phyloP scores from a whole-genome alignment of 495 filamentous ascomycete species.

The Amniculicola lignicola region DNA sequence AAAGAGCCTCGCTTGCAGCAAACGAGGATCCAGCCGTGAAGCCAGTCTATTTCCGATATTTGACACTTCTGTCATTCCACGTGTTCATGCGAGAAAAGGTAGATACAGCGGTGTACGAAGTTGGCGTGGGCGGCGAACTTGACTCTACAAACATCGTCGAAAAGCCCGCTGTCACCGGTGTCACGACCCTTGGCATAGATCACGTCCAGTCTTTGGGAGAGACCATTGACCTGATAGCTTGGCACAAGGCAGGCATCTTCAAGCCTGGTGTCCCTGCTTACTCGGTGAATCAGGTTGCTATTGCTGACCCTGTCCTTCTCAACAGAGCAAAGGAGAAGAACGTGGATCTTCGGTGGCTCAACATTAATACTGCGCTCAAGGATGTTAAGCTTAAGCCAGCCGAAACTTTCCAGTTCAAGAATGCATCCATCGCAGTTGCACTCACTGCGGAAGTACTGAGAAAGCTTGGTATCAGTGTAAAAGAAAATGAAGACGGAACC shows the following conservation, averaged over 20 bases:
- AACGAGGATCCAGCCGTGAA: neutral
- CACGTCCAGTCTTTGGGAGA: conserved; percentile 28
- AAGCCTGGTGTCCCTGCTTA: conserved; percentile 29
- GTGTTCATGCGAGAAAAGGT: conserved; percentile 31
- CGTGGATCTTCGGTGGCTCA: neutral
- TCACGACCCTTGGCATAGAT: conserved; percentile 35
- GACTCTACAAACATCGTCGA: conserved; percentile 35
- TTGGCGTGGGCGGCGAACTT: conserved; percentile 31
- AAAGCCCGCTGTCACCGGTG: conserved; percentile 30
- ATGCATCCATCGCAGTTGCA: neutral
- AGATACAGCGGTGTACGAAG: conserved; percentile 34
- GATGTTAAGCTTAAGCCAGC: neutral
- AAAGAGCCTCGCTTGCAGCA: neutral
- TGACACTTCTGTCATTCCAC: conserved; percentile 30
- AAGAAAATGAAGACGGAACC: neutral
- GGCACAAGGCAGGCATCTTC: conserved; percentile 39
- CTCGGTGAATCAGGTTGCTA: conserved; percentile 13
- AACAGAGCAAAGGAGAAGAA: conserved; percentile 21
- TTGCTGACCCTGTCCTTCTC: conserved; percentile 5
- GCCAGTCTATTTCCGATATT: conserved; percentile 59
- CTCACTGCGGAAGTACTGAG: neutral
- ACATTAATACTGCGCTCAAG: neutral
- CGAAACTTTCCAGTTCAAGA: neutral
- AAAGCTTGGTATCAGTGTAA: neutral
- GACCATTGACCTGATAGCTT: conserved; percentile 35